Conservation (phyloP, 2,329 filamentous ascomycete genomes). For the Sporothrix protearum region DNA sequence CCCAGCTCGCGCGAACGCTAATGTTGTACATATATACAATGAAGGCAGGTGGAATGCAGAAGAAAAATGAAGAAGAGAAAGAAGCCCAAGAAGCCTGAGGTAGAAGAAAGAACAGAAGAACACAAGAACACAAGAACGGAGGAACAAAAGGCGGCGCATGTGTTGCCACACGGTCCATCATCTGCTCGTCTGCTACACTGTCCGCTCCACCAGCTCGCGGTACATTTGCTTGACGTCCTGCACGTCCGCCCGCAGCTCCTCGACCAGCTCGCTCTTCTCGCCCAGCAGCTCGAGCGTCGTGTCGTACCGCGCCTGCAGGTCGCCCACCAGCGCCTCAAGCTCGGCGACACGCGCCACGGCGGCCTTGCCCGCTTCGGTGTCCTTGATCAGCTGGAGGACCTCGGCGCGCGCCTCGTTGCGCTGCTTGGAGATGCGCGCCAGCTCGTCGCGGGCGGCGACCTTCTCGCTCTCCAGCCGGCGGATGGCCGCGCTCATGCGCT, state of each 20-base stretch:
- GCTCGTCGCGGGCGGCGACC: conserved; percentile 81
- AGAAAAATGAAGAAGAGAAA: background rate
- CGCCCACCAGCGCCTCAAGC: conserved; percentile 63
- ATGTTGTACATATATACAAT: conserved; percentile 7
- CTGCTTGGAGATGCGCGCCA: conserved; percentile 74
- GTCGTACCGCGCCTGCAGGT: conserved; percentile 75
- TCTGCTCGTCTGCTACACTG: conserved; percentile 45
- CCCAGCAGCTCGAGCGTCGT: conserved; percentile 91
- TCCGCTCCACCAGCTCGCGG: conserved; percentile 82
- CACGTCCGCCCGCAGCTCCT: conserved; percentile 85
- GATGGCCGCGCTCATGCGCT: conserved; percentile 91
- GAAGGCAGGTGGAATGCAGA: background rate
- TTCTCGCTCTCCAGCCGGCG: conserved; percentile 89
- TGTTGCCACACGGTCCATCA: background rate
- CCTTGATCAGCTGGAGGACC: conserved; percentile 85
- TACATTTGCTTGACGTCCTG: conserved; percentile 95
- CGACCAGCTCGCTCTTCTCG: conserved; percentile 93
- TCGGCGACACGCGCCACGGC: conserved; percentile 58
- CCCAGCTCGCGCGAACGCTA: conserved; percentile 11
- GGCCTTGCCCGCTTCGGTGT: conserved; percentile 67
- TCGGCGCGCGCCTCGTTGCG: conserved; percentile 88
- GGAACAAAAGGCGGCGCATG: background rate
- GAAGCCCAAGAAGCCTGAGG: background rate
- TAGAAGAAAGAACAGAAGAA: background rate
- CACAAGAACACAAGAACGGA: background rate